These are phyloP conservation scores for Cymodocea nodosa DNA, from an alignment of 116 monocot genomes.

Conservation along the genomic window DNA sequence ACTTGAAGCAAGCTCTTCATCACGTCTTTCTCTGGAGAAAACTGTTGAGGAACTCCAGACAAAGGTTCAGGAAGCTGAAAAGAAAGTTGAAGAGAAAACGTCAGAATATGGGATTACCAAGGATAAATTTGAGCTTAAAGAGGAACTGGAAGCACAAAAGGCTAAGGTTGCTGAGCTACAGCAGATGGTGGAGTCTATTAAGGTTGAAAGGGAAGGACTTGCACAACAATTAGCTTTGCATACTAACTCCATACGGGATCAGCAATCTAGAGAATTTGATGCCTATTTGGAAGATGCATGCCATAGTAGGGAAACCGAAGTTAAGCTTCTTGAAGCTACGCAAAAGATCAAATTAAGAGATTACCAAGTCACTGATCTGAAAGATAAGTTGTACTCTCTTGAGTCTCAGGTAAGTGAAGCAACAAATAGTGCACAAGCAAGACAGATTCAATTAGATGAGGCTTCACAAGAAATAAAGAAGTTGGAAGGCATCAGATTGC, in stretches of 20 bases:
- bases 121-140: constrained; percentile 41
- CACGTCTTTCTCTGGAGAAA: constrained; percentile 1
- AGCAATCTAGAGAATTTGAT: constrained; percentile 44
- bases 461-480: constrained; percentile 25
- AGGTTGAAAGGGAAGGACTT: constrained; percentile 45
- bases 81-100: constrained; percentile 20
- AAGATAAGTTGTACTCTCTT: constrained; percentile 43
- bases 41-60: constrained; percentile 22
- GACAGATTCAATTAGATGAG: constrained; percentile 34
- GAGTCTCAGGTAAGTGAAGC: constrained; percentile 39
- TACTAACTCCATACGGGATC: constrained; percentile 35
- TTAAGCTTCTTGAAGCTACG: constrained; percentile 34
- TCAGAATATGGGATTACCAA: constrained; percentile 45
- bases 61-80: constrained; percentile 31
- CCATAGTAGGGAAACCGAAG: constrained; percentile 34
- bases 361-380: constrained; percentile 40
- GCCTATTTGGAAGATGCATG: constrained; percentile 37
- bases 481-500: constrained; percentile 25
- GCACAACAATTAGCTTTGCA: constrained; percentile 41
- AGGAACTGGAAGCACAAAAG: constrained; percentile 47
- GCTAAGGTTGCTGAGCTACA: constrained; percentile 46
- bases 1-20: not conserved
- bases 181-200: constrained; percentile 26
- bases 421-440: constrained; percentile 19
- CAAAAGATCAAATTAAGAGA: constrained; percentile 33